Percentiles rank a stretch among this genome's conserved stretches.
Evolutionary conservation across 208 protist species (phyloP).

Genomic region (Crithidia sp.): DNA sequence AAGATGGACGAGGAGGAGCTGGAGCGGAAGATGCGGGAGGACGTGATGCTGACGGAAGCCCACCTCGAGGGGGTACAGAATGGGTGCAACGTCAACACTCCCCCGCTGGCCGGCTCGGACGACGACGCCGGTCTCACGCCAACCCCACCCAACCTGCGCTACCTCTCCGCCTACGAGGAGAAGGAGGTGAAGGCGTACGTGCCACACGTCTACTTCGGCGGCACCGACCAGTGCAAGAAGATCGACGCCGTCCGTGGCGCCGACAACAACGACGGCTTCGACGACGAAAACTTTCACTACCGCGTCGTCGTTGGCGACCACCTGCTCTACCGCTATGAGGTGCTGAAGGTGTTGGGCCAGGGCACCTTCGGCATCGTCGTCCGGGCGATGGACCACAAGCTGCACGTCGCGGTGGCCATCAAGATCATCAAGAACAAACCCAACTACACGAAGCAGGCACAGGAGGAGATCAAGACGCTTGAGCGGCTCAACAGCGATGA

Average conservation of each 20-base stretch:
- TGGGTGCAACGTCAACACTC: conserved; percentile 31
- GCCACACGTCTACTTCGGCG: conserved; percentile 73
- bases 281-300: conserved; percentile 95
- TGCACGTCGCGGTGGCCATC: conserved; percentile 59
- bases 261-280: conserved; percentile 89
- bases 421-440: conserved; percentile 90
- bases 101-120: conserved; percentile 11
- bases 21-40: conserved; percentile 13
- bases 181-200: conserved; percentile 65
- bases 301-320: conserved; percentile 91
- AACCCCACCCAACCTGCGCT: conserved; percentile 28
- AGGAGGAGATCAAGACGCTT: conserved; percentile 86
- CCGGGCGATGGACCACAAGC: conserved; percentile 78
- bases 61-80: conserved; percentile 4
- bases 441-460: conserved; percentile 82
- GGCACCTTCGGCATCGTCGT: conserved; percentile 93
- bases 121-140: conserved; percentile 21
- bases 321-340: conserved; percentile 92
- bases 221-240: conserved; percentile 60
- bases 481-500: conserved; percentile 64
- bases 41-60: background rate
- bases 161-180: conserved; percentile 73
- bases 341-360: conserved; percentile 79
- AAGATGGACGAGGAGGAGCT: conserved; percentile 21
- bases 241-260: conserved; percentile 46